These are phyloP conservation scores for Phytophthora parvispora DNA, from an alignment of 352 stramenopile species.

Conservation along the genomic window DNA sequence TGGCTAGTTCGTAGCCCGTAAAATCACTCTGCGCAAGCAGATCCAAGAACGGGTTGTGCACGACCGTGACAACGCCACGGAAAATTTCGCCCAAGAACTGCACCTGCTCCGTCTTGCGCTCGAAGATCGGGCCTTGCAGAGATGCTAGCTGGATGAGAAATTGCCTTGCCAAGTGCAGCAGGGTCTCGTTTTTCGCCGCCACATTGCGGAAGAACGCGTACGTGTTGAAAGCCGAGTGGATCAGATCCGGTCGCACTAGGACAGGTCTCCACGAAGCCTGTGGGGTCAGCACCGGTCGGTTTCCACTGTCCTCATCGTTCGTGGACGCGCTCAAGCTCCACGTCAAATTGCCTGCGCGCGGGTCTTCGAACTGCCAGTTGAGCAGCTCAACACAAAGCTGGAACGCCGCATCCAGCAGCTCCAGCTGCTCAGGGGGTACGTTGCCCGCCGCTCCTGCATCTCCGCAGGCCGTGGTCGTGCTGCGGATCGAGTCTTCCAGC, in stretches of 20 bases:
- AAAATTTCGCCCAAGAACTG: slow-evolving; percentile 82
- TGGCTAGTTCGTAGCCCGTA: slow-evolving; percentile 74
- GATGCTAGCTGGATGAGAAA: slow-evolving; percentile 87
- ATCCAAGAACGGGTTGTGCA: slow-evolving; percentile 83
- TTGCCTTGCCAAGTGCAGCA: slow-evolving; percentile 84
- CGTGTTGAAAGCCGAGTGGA: slow-evolving; percentile 89
- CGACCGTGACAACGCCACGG: slow-evolving; percentile 63
- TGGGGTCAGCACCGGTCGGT: slow-evolving; percentile 56
- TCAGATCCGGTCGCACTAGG: slow-evolving; percentile 75
- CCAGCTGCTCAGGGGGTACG: slow-evolving; percentile 70
- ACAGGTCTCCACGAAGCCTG: slow-evolving; percentile 77
- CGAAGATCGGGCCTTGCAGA: slow-evolving; percentile 78
- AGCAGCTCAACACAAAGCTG: slow-evolving; percentile 81
- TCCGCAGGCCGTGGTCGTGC: slow-evolving; percentile 56
- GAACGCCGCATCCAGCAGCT: slow-evolving; percentile 83
- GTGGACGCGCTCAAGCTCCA: slow-evolving; percentile 68
- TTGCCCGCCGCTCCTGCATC: slow-evolving; percentile 33
- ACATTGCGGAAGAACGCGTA: slow-evolving; percentile 85
- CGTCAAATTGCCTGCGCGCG: slow-evolving; percentile 64
- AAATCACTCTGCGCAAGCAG: slow-evolving; percentile 71
- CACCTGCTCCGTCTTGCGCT: slow-evolving; percentile 65
- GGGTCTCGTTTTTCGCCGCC: slow-evolving; percentile 69
- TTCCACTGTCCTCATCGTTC: slow-evolving; percentile 38
- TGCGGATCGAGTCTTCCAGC: slow-evolving; percentile 78
- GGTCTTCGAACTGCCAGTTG: slow-evolving; percentile 82